Conservation (phyloP, 495 filamentous ascomycete species). For the Melanomma pulvis-pyrius region DNA sequence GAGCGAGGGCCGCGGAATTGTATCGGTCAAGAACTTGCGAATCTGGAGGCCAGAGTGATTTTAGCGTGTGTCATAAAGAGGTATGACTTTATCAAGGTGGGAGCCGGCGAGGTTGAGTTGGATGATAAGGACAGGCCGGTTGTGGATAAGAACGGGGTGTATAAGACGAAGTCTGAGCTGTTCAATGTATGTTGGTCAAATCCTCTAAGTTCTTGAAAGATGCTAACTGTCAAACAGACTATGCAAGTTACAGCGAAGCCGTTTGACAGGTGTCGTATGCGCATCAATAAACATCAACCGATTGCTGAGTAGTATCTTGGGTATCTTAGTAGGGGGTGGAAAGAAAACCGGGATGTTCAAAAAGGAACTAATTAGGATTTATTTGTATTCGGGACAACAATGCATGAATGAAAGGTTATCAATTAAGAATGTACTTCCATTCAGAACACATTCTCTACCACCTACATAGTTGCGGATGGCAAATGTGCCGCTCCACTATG, state of each 20-base stretch:
- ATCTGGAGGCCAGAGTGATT: slow-evolving; percentile 44
- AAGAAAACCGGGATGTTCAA: too few species aligned
- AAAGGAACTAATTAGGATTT: too few species aligned
- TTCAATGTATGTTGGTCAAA: slow-evolving; percentile 50
- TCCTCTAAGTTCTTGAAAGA: neutral
- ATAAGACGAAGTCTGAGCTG: slow-evolving; percentile 48
- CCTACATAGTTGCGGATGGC: too few species aligned
- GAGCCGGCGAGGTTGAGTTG: slow-evolving; percentile 45
- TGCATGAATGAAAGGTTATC: too few species aligned
- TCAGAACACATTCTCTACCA: too few species aligned
- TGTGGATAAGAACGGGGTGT: slow-evolving; percentile 48
- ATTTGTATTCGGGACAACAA: too few species aligned
- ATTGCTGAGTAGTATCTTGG: neutral
- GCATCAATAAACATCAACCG: slow-evolving; percentile 6
- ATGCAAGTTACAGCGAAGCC: slow-evolving; percentile 23
- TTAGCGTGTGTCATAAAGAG: slow-evolving; percentile 38
- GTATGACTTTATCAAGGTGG: slow-evolving; percentile 49
- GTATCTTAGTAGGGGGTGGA: neutral
- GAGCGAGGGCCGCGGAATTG: slow-evolving; percentile 44
- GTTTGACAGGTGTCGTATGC: slow-evolving; percentile 26
- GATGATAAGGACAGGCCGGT: slow-evolving; percentile 36
- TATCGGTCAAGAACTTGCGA: slow-evolving; percentile 47
- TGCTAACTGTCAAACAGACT: slow-evolving; percentile 5
- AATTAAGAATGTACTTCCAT: too few species aligned
- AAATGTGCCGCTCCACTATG: neutral